Conservation (phyloP, 352 stramenopile genomes). For the Globisporangium splendens region DNA sequence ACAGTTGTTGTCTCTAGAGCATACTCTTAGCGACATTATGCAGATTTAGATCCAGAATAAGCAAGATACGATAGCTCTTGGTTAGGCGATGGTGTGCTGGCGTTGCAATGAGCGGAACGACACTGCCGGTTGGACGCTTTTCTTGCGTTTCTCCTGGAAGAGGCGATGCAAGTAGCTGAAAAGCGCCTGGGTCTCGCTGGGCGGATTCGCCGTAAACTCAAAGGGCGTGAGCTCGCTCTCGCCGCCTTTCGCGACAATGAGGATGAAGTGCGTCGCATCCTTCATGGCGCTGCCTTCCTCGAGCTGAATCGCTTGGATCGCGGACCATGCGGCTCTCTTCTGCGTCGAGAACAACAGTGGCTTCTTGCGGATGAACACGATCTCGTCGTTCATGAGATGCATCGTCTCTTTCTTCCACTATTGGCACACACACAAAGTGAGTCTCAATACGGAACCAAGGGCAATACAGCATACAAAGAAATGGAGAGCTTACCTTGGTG, state of each 20-base stretch:
- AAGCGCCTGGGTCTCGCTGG: conserved; percentile 21
- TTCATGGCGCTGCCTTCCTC: conserved; percentile 21
- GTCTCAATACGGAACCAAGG: too few relatives aligned
- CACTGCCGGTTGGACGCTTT: conserved; percentile 9
- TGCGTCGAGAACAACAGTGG: conserved; percentile 28
- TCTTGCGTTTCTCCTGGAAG: conserved; percentile 22
- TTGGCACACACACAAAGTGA: background rate
- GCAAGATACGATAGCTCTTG: too few relatives aligned
- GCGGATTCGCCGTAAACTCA: conserved; percentile 26
- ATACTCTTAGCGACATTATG: background rate
- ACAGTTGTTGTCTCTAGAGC: background rate
- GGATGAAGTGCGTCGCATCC: conserved; percentile 29
- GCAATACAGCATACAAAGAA: too few relatives aligned
- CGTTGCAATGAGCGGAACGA: conserved; percentile 5
- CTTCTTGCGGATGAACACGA: conserved; percentile 35
- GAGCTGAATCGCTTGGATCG: conserved; percentile 33
- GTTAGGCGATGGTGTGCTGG: conserved; percentile 4
- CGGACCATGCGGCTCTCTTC: conserved; percentile 23
- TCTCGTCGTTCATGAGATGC: conserved; percentile 19
- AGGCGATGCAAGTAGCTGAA: conserved; percentile 22
- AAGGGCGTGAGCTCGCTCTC: conserved; percentile 24
- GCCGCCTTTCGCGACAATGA: conserved; percentile 27
- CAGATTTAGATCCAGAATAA: background rate
- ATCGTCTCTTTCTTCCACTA: conserved; percentile 40
- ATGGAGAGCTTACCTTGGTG: conserved; percentile 6